Evolutionary conservation across 371 early-diverging fungal genomes (phyloP), one percentile per base, ranked within the genome.

Genomic region (Mortierella sp.): DNA sequence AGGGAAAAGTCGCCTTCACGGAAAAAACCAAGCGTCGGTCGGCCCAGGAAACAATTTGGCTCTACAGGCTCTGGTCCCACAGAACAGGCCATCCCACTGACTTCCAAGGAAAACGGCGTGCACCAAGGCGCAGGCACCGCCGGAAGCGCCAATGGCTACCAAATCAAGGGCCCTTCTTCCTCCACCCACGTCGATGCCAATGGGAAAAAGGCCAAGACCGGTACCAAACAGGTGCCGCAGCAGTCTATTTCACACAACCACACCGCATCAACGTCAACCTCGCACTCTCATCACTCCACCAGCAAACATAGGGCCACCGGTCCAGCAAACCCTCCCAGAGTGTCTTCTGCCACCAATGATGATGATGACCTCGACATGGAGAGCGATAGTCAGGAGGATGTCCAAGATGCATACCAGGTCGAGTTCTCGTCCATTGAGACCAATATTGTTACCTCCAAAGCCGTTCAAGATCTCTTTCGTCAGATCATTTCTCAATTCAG

Each of bases 381-480:
- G 42, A 72, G 64, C 47, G 71, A 72, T 24, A 61, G 80, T 52
- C 70, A 59, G 41, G 73, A 69, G 12, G 78, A 76, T 24, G 54
- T 31, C 8, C 46, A 50, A 23, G 68, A 69, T 30, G 61, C 73
- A 18, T 71, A 72, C 30, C 72, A 79, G 45, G 68, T 64, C 14
- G 73, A 72, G 49, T 69, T 72, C 52, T 56, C 79, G 23, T 50
- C 63, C 30, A 61, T 80, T 28, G 80, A 76, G 16, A 59, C 62
- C 16, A 79, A 80, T 42, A 78, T 71, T 41, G 66, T 76, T 50
- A 64, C 71, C 27, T 79, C 81, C 39, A 78, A 72, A 47, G 80
- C 71, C 16, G 83, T 69, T 16, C 79, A 80, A 51, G 79, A 80
- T 43, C 67, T 82, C n/a, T 81, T 81, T 43, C 68, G 67, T 18